phyloP scores from a whole-genome alignment of 2,329 filamentous ascomycete genomes.

The Colletotrichum sp. region DNA sequence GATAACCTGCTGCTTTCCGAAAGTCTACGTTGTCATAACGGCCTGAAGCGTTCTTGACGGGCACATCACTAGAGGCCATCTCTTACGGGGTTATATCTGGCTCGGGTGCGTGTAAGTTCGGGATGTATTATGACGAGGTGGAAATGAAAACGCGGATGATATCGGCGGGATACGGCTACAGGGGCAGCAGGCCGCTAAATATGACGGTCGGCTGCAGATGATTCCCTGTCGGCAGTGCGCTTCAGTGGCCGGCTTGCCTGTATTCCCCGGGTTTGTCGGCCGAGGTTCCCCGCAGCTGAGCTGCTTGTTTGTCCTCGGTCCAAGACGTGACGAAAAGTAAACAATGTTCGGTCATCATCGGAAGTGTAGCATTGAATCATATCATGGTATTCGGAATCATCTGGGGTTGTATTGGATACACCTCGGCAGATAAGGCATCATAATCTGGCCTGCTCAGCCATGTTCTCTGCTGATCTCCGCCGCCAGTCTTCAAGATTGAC shows the following conservation, averaged over 20 bases:
- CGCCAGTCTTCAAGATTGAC: constrained; percentile 24
- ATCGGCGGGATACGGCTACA: neutral
- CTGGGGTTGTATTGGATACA: neutral
- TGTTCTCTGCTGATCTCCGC: neutral
- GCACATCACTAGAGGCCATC: constrained; percentile 28
- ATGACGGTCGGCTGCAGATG: neutral
- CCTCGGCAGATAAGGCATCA: neutral
- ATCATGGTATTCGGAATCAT: neutral
- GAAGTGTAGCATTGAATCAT: neutral
- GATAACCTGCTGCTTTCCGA: constrained; percentile 39
- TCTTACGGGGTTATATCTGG: neutral
- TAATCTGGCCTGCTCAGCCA: neutral
- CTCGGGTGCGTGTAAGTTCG: neutral
- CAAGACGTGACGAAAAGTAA: neutral
- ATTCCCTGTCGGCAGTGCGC: neutral
- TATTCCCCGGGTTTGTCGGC: neutral
- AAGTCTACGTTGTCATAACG: constrained; percentile 48
- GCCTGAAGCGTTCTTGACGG: constrained; percentile 40
- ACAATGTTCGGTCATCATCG: neutral
- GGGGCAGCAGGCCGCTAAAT: neutral
- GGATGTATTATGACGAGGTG: neutral
- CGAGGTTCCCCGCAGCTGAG: neutral
- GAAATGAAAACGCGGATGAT: neutral
- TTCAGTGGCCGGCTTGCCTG: neutral
- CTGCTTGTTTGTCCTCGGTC: neutral